Base-by-base conservation (phyloP, 495 filamentous ascomycete species). In the Xylaria intraflava region DNA sequence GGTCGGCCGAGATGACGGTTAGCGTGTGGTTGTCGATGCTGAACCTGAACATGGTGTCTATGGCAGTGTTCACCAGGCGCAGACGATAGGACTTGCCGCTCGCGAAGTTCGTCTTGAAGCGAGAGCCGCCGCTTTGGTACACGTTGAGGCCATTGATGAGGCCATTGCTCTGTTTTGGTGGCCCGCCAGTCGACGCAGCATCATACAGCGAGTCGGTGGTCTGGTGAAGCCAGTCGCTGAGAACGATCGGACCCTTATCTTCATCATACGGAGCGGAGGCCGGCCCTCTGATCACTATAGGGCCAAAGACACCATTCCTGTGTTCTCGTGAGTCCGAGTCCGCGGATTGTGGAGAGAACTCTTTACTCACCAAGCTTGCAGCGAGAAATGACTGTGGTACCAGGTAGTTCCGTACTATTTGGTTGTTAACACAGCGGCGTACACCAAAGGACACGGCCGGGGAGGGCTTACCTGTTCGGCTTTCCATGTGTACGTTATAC, bases 341-440 rank as follows among this genome's bases (percentile, higher is more conserved):
- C 36, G n/a, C 29, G 3, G 22, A 17, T 36, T 0, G n/a, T 3
- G 19, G 27, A 14, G 4, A 20, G 30, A 29, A 11, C 2, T 19
- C 12, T 48, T 14, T 26, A 36, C 52, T 48, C 29, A 55, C 52
- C 66, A 71, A 45, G 75, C 74, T 56, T 86, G 82, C 14, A 77
- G 62, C 10, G 70, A 72, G 57, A 77, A 82, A 59, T 86, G 83
- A 26, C 69, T 74, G 58, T 85, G 83, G 49, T 84, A 86, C 82
- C 81, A 86, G 6, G 75, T 69, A 0, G 76, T 77, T 1, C 83
- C 84, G 55, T 86, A 85, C 46, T 72, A 64, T 0, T 11, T 6
- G 35, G 16, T 38, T 20, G 12, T 57, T n/a, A 52, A 42, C 20
- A 38, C 17, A 20, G 19, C 4, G 19, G 16, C 12, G 4, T 43